Evolutionary conservation across 306 rosid species (phyloP).

Genomic region (Castanea crenata): DNA sequence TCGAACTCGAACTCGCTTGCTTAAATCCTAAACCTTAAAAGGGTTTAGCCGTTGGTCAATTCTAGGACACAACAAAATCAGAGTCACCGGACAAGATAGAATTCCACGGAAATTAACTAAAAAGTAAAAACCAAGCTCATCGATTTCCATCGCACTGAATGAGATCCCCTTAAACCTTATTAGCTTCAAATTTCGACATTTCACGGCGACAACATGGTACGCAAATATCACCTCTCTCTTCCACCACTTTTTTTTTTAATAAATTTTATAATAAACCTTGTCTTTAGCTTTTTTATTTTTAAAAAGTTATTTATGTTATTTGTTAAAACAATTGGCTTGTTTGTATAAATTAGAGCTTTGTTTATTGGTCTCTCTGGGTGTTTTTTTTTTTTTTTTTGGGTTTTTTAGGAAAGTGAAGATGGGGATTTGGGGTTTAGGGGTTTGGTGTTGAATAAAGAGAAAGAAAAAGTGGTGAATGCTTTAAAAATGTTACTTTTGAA

Average conservation of each 20-base stretch:
- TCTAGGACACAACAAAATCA: background rate
- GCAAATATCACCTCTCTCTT: background rate
- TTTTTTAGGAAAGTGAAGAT: background rate
- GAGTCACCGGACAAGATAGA: background rate
- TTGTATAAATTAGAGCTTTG: background rate
- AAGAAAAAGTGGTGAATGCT: background rate
- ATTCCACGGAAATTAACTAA: background rate
- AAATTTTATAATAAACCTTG: background rate
- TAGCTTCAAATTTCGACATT: too few relatives aligned
- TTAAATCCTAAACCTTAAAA: background rate
- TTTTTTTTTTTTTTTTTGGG: background rate
- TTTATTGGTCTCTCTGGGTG: background rate
- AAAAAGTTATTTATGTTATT: background rate
- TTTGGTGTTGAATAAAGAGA: background rate
- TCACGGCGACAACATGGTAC: conserved; percentile 35
- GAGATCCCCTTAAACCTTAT: background rate
- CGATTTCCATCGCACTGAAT: background rate
- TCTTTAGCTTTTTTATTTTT: background rate
- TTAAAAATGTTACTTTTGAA: background rate
- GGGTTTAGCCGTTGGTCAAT: background rate
- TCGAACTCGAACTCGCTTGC: too few relatives aligned
- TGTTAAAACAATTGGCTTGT: background rate
- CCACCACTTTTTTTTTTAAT: background rate
- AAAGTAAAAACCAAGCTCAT: background rate
- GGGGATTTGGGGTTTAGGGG: background rate